Evolutionary conservation across 768 basidiomycete genomes (phyloP), one percentile per base, ranked within the genome.

Genomic region (Mycena chlorophos): DNA sequence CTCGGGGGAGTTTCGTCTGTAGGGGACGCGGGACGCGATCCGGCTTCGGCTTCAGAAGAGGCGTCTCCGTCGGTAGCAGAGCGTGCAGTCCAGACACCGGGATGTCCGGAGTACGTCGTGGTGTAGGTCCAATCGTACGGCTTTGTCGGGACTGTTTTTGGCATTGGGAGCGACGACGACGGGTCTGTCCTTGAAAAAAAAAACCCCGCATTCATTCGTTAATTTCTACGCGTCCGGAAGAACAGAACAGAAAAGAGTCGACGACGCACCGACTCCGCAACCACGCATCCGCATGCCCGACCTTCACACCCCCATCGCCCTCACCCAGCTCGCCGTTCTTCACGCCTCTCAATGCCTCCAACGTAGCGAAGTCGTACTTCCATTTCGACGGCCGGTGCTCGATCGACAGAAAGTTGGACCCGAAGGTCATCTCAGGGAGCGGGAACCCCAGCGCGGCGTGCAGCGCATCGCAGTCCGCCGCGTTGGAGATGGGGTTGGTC

Each of bases 121-220:
- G 95, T 97, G 69, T 97, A 98, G 12, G 97, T 99, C 97, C 97
- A 98, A 67, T 99, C 97, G 70, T 91, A 98, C 0, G 88, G 89
- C 63, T 95, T 97, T 6, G 92, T 88, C 0, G 79, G 67, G 20
- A 86, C 82, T 4, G 89, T 89, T 58, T 79, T 70, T 3, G 91
- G 89, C 73, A 91, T 83, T 0, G 87, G 84, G 13, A 84, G 69
- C 38, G 68, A 70, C 14, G 91, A 86, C 22, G 78, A 75, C 0
- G 89, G 81, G 51, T 81, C 84, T 65, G 86, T 89, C 63, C 91
- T 91, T 47, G 71, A 45, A 14, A 40, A 27, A 42, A 22, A 5
- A 42, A 42, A 42, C 14, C n/a, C n/a, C n/a, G n/a, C n/a, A n/a
- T n/a, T n/a, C n/a, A n/a, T n/a, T n/a, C n/a, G n/a, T n/a, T n/a